Evolutionary conservation across 192 early-diverging fungal species (phyloP), one percentile per base, ranked within the genome.

Genomic region (Gonapodya prolifera): DNA sequence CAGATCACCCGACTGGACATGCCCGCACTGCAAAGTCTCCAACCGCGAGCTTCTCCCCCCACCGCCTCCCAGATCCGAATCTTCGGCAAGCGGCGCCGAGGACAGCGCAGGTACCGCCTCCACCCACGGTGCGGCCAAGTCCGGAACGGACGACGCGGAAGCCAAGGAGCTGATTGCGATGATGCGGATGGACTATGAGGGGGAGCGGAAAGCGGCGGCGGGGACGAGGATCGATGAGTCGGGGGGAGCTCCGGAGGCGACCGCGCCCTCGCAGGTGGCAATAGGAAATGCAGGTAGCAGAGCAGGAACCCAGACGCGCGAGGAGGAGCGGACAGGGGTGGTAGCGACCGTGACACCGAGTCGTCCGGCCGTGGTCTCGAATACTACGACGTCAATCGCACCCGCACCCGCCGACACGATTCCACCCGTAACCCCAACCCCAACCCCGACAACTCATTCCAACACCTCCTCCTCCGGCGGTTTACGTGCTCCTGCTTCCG

Each of bases 131-230:
- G 45, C 8, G 45, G 71, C 71, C 71, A 32, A 73, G 71, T 30
- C 16, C 18, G 71, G 32, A 29, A 32, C 2, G 18, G 71, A 8
- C 18, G 71, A 32, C 31, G 71, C 28, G 8, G 71, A 73, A 29
- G 71, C 71, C 71, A 32, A 32, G 71, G 71, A 73, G 71, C 71
- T 73, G 18, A 18, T 73, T 8, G 16, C 71, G 71, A 73, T 73
- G 71, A 73, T 73, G 71, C 2, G 32, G 28, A 30, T 73, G 18
- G 71, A 18, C 71, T 73, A 73, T 29, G 71, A 73, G 71, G 71
- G 71, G 71, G 32, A 73, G 28, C 2, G 32, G 18, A 32, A 8
- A 29, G 8, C 16, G 71, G 28, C 16, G 28, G 71, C 18, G 8
- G 71, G 28, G 2, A 29, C 2, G 71, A 32, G 8, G 71, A 29